Percentiles rank a stretch among this genome's conserved stretches.
These are phyloP conservation scores for Xylariaceae sp. DNA, from an alignment of 2,329 filamentous ascomycete species.

Conservation along the genomic window DNA sequence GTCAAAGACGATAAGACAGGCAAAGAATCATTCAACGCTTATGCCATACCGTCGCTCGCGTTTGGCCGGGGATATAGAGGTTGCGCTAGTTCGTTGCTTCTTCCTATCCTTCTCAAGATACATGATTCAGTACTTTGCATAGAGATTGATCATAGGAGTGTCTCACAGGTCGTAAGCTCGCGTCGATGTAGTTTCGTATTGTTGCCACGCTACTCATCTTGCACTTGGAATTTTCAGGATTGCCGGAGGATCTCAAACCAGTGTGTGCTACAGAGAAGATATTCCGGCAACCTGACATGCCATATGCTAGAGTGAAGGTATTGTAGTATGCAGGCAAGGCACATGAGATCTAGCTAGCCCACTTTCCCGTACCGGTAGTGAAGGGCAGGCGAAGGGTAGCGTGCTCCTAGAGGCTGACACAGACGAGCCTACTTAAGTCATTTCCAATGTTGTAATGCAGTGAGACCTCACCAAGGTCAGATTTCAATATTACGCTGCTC, in stretches of 20 bases:
- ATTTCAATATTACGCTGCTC: no score
- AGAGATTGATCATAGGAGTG: neutral
- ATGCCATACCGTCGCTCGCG: conserved; percentile 28
- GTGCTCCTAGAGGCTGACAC: no score
- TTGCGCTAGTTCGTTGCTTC: conserved; percentile 28
- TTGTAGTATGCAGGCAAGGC: neutral
- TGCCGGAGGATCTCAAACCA: conserved; percentile 6
- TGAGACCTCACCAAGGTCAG: no score
- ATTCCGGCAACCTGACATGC: conserved; percentile 9
- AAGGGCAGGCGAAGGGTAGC: no score
- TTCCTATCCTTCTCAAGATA: neutral
- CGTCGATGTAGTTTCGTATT: conserved; percentile 13
- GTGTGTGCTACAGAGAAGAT: conserved; percentile 9
- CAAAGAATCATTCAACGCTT: conserved; percentile 27
- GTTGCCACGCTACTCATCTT: conserved; percentile 9
- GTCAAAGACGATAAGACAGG: conserved; percentile 18
- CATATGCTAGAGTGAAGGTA: conserved; percentile 6
- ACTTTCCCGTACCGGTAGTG: no score
- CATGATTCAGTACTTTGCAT: neutral
- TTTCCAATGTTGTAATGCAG: no score
- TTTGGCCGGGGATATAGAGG: conserved; percentile 34
- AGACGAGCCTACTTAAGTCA: no score
- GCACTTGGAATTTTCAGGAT: conserved; percentile 11
- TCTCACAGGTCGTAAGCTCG: conserved; percentile 11
- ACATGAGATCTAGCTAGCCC: no score